Base-by-base conservation (phyloP, 2,329 filamentous ascomycete species). In the Cordyceps javanica region DNA sequence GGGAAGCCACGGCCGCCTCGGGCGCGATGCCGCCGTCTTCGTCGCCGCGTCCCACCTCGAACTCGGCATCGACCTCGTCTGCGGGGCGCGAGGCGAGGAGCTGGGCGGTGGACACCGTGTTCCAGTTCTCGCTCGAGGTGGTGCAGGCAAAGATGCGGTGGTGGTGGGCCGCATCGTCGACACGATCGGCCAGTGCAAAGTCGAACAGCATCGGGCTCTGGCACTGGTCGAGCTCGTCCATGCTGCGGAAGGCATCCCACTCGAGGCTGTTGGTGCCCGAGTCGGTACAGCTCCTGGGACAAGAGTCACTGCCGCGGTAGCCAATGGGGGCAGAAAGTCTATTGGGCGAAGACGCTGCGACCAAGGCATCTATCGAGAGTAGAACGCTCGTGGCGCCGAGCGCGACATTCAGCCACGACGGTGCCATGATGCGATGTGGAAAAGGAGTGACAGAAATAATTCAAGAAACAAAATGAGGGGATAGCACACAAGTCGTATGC, bases 111-210 rank as follows among this genome's bases (percentile, higher is more conserved):
- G 53, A 21, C 11, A 38, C n/a, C 2, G 23, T 46, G 6, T n/a
- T 49, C 14, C 14, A 55, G 32, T 11, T 38, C 32, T 45, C 41
- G 13, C 53, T 46, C 9, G 41, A 55, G 2, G 32, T 46, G 14
- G 42, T 41, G n/a, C 53, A 55, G n/a, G 53, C 53, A 39, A 26
- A 55, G 42, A 55, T 55, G 30, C 42, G 53, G 44, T 48, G 53
- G n/a, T 46, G 16, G 5, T 23, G 32, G 5, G 28, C 23, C 1
- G 21, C 14, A 7, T 55, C 23, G 32, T 55, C 53, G 32, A 55
- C 53, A 5, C 34, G 41, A 21, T 55, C 53, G 30, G 41, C 23
- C 28, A 55, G 32, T 11, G 23, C 34, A 46, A 48, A 55, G 30
- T 45, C 42, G 16, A 46, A 55, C 23, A 55, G 44, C 53, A 55